phyloP scores from a whole-genome alignment of 2,329 filamentous ascomycete species.

The Penicillium vulpinum region DNA sequence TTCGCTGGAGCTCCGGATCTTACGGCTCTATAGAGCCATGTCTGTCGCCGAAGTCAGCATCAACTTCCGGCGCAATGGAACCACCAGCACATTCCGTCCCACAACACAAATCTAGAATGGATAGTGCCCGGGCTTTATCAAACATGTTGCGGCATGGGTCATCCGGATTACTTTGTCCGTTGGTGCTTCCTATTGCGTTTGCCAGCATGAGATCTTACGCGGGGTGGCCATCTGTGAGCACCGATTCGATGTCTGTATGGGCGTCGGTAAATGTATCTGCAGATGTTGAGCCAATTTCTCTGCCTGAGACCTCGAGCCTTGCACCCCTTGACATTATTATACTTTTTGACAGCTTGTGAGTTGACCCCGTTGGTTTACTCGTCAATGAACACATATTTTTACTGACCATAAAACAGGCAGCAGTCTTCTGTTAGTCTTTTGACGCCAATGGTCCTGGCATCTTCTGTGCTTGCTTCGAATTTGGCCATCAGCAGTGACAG shows the following conservation, averaged over 20 bases:
- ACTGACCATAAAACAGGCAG: conserved; percentile 12
- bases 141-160: neutral
- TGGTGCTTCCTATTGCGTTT: conserved; percentile 24
- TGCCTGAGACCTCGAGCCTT: conserved; percentile 15
- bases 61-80: neutral
- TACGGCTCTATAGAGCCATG: conserved; percentile 10
- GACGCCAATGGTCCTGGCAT: conserved; percentile 23
- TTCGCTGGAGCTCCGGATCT: conserved; percentile 29
- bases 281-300: conserved; percentile 24
- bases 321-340: conserved; percentile 39
- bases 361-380: neutral
- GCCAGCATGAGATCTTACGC: conserved; percentile 20
- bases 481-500: conserved; percentile 26
- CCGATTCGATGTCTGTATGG: conserved; percentile 19
- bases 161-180: conserved; percentile 11
- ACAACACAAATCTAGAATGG: neutral
- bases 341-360: conserved; percentile 39
- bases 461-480: conserved; percentile 26
- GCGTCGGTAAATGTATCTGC: conserved; percentile 27
- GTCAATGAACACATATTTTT: neutral
- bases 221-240: conserved; percentile 12
- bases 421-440: conserved; percentile 19
- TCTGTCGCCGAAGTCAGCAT: conserved; percentile 1
- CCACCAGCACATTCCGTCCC: neutral
- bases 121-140: neutral